Evolutionary conservation across 768 basidiomycete species (phyloP).

Genomic region (Crassisporium funariophilum): DNA sequence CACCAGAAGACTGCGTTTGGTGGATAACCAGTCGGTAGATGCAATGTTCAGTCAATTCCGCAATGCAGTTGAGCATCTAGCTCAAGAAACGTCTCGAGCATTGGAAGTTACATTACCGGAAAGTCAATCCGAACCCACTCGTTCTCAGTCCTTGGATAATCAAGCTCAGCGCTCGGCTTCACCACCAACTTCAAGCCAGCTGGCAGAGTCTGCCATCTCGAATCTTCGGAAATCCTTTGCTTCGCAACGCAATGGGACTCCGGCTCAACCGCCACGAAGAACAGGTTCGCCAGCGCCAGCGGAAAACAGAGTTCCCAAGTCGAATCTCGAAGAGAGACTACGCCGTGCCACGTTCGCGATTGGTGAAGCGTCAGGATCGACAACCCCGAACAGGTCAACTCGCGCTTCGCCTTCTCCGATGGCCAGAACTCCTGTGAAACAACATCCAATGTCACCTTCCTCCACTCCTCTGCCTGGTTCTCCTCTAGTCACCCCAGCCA

Average conservation of each 20-base stretch:
- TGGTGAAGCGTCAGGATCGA: conserved; percentile 50
- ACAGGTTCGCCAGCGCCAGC: conserved; percentile 13
- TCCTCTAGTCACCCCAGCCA: conserved; percentile 26
- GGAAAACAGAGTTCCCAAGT: conserved; percentile 39
- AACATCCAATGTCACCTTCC: conserved; percentile 40
- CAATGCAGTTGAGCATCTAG: conserved; percentile 72
- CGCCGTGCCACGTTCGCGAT: conserved; percentile 61
- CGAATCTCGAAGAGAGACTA: conserved; percentile 76
- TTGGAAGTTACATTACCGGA: conserved; percentile 26
- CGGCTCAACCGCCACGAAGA: conserved; percentile 25
- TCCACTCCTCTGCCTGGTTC: conserved; percentile 48
- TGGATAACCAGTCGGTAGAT: background rate
- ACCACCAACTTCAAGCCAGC: conserved; percentile 48
- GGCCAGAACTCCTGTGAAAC: conserved; percentile 12
- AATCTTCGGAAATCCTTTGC: conserved; percentile 67
- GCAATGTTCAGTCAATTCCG: conserved; percentile 76
- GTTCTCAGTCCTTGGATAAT: conserved; percentile 38
- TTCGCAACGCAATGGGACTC: conserved; percentile 45
- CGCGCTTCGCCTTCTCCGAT: conserved; percentile 40
- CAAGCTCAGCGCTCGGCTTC: conserved; percentile 27
- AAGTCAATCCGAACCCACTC: conserved; percentile 20
- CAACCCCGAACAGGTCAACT: conserved; percentile 13
- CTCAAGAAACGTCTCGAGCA: conserved; percentile 46
- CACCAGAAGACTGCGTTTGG: background rate
- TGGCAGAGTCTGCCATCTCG: conserved; percentile 61